Conservation (phyloP, 1,139 yeast species). For the Candida buenavistaensis region DNA sequence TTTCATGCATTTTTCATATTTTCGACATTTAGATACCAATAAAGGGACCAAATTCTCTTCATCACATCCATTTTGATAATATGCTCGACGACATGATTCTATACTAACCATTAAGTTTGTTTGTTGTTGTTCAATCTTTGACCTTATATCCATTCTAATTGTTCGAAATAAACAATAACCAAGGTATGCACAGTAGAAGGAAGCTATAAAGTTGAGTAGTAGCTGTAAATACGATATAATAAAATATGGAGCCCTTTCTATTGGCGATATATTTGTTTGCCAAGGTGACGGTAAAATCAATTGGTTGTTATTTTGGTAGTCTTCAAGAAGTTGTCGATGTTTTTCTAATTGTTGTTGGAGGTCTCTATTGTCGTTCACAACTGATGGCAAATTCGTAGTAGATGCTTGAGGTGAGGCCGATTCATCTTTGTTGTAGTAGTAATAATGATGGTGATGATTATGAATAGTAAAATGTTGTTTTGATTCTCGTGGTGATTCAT, state of each 20-base stretch:
- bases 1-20: slow-evolving; percentile 65
- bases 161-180: slow-evolving; percentile 44
- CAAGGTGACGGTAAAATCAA: slow-evolving; percentile 48
- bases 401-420: slow-evolving; percentile 8
- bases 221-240: slow-evolving; percentile 62
- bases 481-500: background rate
- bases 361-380: slow-evolving; percentile 1
- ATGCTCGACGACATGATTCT: slow-evolving; percentile 51
- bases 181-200: slow-evolving; percentile 43
- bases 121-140: slow-evolving; percentile 43
- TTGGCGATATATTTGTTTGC: slow-evolving; percentile 38
- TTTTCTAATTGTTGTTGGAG: slow-evolving; percentile 4
- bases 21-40: slow-evolving; percentile 52
- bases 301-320: slow-evolving; percentile 2
- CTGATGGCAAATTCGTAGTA: background rate
- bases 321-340: slow-evolving; percentile 4
- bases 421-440: slow-evolving; percentile 1
- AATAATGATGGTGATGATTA: slow-evolving; percentile 44
- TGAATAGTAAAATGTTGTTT: slow-evolving; percentile 34
- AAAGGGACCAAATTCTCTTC: slow-evolving; percentile 60
- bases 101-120: slow-evolving; percentile 39
- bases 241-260: slow-evolving; percentile 47
- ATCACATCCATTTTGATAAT: slow-evolving; percentile 53
- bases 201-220: slow-evolving; percentile 44
- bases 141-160: slow-evolving; percentile 52